These are phyloP conservation scores for Scutellaria minor DNA, from an alignment of 257 asterid genomes.

Conservation along the genomic window DNA sequence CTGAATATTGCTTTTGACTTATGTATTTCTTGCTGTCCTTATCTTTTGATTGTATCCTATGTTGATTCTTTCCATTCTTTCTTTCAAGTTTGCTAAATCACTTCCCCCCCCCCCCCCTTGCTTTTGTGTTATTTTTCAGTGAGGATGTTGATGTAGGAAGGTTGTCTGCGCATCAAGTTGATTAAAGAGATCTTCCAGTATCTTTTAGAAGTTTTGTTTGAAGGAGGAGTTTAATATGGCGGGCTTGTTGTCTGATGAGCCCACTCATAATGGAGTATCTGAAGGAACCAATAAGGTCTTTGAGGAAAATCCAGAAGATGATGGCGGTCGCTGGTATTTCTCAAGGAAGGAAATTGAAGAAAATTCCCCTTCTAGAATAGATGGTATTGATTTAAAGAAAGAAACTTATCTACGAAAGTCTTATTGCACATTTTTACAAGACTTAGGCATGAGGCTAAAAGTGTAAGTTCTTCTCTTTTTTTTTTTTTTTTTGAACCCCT, in stretches of 20 bases:
- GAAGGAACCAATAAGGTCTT: conserved; percentile 58
- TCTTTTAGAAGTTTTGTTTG: neutral
- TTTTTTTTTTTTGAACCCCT: neutral
- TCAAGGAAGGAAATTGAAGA: conserved; percentile 90
- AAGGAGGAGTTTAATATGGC: conserved; percentile 52
- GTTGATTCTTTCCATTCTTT: no score
- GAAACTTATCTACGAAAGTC: conserved; percentile 85
- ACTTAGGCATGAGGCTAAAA: conserved; percentile 92
- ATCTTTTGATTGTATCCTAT: no score
- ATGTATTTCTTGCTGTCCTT: no score
- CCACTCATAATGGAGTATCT: conserved; percentile 68
- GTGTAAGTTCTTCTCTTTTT: conserved; percentile 58
- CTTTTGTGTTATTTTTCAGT: no score
- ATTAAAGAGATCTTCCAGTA: no score
- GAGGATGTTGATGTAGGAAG: no score
- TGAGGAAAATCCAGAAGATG: conserved; percentile 66
- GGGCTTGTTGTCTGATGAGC: conserved; percentile 60
- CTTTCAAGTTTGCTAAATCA: no score
- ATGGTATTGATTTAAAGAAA: conserved; percentile 85
- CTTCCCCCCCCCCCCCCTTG: no score
- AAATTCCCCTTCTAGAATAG: conserved; percentile 80
- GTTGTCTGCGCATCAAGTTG: no score
- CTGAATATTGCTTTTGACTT: no score
- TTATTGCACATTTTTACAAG: conserved; percentile 82
- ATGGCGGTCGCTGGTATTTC: conserved; percentile 77